Percentiles rank a stretch among this genome's conserved stretches.
Conservation (phyloP, 2,329 filamentous ascomycete species). For the Ceratocystis diversiconidia region DNA sequence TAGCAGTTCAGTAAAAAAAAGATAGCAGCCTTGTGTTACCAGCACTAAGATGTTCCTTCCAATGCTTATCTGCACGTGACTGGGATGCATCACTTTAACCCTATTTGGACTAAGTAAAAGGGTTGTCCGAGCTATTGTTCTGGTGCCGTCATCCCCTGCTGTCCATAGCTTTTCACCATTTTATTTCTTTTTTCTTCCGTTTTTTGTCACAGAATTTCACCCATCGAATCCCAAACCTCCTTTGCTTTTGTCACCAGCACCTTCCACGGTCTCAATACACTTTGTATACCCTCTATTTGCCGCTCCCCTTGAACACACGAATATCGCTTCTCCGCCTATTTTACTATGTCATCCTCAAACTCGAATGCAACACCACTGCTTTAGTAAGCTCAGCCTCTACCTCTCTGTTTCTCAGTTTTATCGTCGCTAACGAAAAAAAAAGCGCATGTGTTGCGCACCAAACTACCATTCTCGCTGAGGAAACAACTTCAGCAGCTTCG, state of each 20-base stretch:
- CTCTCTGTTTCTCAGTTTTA: neutral
- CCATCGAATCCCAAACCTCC: neutral
- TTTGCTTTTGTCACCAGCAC: neutral
- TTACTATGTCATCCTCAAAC: conserved; percentile 53
- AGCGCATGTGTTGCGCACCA: conserved; percentile 92
- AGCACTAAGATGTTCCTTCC: conserved; percentile 28
- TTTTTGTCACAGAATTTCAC: conserved; percentile 23
- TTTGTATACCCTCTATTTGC: neutral
- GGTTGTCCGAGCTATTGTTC: neutral
- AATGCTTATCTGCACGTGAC: conserved; percentile 22
- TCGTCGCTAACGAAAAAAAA: neutral
- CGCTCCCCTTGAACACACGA: neutral
- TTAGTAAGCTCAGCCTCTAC: conserved; percentile 41
- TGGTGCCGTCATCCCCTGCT: conserved; percentile 7
- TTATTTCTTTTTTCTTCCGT: neutral
- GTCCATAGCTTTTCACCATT: neutral
- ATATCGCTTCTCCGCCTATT: neutral
- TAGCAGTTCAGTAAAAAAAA: neutral
- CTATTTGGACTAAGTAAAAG: neutral
- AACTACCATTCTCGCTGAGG: conserved; percentile 83
- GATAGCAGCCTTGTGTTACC: conserved; percentile 8
- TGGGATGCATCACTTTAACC: neutral
- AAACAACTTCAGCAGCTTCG: conserved; percentile 71
- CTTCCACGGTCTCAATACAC: neutral
- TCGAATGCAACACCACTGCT: conserved; percentile 49